phyloP scores from a whole-genome alignment of 1,284 basidiomycete species.

The Xerocomus minutiporus region DNA sequence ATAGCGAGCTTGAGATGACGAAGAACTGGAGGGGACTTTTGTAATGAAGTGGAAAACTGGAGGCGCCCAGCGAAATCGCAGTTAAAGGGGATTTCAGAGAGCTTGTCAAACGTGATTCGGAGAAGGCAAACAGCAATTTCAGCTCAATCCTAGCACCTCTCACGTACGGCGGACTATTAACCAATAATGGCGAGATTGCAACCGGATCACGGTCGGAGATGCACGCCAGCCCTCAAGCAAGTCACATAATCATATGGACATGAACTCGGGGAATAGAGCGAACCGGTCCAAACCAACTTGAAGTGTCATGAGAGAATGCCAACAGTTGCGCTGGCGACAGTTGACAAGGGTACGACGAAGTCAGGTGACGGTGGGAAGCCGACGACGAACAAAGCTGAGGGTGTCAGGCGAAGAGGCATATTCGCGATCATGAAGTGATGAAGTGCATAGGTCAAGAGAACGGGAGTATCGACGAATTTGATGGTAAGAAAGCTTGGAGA shows the following conservation, averaged over 20 bases:
- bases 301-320: background rate
- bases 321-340: background rate
- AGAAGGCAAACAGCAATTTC: background rate
- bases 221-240: background rate
- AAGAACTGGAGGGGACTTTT: background rate
- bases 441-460: background rate
- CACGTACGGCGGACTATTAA: background rate
- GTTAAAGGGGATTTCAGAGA: background rate
- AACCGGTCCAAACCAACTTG: background rate
- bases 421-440: background rate
- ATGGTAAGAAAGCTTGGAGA: background rate
- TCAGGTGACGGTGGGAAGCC: constrained; percentile 12
- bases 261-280: background rate
- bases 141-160: background rate
- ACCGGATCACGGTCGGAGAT: background rate
- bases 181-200: background rate
- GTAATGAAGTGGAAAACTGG: background rate
- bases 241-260: background rate
- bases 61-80: background rate
- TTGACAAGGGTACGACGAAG: background rate
- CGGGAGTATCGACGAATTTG: background rate
- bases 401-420: background rate
- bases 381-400: background rate
- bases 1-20: background rate
- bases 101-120: background rate